Conservation (phyloP, 2,329 filamentous ascomycete species). For the Cladosporium sp. region DNA sequence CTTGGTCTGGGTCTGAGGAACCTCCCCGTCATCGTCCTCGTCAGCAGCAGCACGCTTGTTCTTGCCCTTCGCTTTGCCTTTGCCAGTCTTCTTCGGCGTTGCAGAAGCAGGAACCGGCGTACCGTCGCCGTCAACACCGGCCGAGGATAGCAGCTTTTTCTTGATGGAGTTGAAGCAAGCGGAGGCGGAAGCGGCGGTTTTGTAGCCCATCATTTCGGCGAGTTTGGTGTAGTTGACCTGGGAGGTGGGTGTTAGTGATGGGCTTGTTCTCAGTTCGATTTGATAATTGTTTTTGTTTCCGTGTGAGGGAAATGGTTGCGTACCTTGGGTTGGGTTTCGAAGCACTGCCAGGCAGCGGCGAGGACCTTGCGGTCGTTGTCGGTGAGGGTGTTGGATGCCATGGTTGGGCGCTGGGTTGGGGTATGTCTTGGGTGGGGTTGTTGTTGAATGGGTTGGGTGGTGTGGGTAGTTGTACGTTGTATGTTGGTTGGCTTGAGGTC, state of each 20-base stretch:
- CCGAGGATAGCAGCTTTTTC: conserved; percentile 26
- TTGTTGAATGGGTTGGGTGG: background rate
- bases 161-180: conserved; percentile 23
- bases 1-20: conserved; percentile 25
- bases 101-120: background rate
- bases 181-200: conserved; percentile 24
- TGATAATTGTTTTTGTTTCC: background rate
- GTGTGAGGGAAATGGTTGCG: background rate
- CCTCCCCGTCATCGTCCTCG: conserved; percentile 24
- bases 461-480: background rate
- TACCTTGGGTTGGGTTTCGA: conserved; percentile 14
- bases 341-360: conserved; percentile 18
- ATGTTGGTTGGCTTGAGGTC: background rate
- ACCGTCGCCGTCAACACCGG: background rate
- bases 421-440: background rate
- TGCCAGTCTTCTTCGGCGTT: conserved; percentile 2
- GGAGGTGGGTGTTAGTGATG: background rate
- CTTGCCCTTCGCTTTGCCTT: conserved; percentile 6
- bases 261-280: background rate
- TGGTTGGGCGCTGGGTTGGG: background rate
- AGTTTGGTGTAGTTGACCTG: conserved; percentile 31
- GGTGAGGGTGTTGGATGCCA: background rate
- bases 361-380: conserved; percentile 18
- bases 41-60: background rate
- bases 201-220: conserved; percentile 25